These are phyloP conservation scores for Rhizophagus sp. DNA, from an alignment of 192 early-diverging fungal species.

Conservation along the genomic window DNA sequence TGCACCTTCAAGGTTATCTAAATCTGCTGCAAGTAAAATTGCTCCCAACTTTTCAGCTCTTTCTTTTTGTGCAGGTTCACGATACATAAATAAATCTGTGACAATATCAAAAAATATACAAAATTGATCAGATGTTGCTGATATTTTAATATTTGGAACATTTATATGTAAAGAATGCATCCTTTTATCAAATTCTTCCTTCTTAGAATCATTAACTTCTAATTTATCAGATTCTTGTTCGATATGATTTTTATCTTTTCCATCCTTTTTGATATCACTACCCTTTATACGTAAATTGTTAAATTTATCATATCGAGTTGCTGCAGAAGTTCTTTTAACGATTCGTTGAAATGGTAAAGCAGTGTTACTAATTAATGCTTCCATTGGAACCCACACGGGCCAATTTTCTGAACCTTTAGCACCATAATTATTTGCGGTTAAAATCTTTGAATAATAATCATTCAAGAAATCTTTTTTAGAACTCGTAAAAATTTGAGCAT, in stretches of 20 bases:
- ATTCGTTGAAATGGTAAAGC: slow-evolving; percentile 57
- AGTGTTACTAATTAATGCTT: slow-evolving; percentile 58
- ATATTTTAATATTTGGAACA: slow-evolving; percentile 74
- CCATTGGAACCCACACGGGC: slow-evolving; percentile 72
- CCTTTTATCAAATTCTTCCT: slow-evolving; percentile 54
- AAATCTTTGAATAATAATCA: slow-evolving; percentile 34
- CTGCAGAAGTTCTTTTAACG: slow-evolving; percentile 56
- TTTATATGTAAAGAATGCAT: slow-evolving; percentile 68
- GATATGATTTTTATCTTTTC: slow-evolving; percentile 24
- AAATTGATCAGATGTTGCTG: slow-evolving; percentile 78
- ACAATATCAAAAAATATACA: slow-evolving; percentile 71
- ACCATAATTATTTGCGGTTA: slow-evolving; percentile 51
- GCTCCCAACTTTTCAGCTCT: slow-evolving; percentile 70
- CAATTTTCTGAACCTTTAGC: slow-evolving; percentile 48
- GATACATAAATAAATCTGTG: slow-evolving; percentile 78
- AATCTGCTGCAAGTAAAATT: slow-evolving; percentile 79
- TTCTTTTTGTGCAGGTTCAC: slow-evolving; percentile 76
- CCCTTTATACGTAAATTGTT: slow-evolving; percentile 68
- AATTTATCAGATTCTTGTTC: neutral
- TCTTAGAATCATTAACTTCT: slow-evolving; percentile 5
- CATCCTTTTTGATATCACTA: slow-evolving; percentile 27
- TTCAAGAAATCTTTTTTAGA: slow-evolving; percentile 48
- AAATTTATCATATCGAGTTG: slow-evolving; percentile 62
- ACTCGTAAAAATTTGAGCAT: slow-evolving; percentile 66
- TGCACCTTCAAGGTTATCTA: slow-evolving; percentile 62